Percentiles rank a stretch among this genome's conserved stretches.
These are phyloP conservation scores for Fistulifera solaris DNA, from an alignment of 108 stramenopile genomes.

Conservation along the genomic window DNA sequence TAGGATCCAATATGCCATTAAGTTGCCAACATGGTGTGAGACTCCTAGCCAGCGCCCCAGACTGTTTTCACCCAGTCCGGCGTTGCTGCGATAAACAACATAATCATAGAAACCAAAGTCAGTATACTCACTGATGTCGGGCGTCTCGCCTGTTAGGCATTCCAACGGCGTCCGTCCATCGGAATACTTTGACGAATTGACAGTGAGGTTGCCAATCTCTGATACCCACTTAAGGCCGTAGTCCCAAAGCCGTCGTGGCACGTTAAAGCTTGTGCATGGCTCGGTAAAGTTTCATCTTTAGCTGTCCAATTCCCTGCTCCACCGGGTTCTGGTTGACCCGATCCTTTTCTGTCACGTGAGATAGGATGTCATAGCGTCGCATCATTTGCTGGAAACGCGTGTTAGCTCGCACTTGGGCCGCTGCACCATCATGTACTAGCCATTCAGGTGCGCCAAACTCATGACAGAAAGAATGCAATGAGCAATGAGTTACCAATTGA, in stretches of 20 bases:
- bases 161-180: constrained; percentile 6
- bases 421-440: constrained; percentile 22
- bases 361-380: too few relatives aligned
- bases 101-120: constrained; percentile 35
- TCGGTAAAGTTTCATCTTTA: neutral
- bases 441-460: constrained; percentile 18
- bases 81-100: constrained; percentile 14
- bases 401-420: constrained; percentile 13
- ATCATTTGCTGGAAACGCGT: constrained; percentile 11
- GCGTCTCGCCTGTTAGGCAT: constrained; percentile 20
- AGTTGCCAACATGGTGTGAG: constrained; percentile 12
- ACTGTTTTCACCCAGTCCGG: constrained; percentile 3
- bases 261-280: constrained; percentile 4
- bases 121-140: constrained; percentile 27
- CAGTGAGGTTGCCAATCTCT: constrained; percentile 5
- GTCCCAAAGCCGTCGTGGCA: constrained; percentile 16
- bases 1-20: constrained; percentile 26
- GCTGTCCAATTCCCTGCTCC: too few relatives aligned
- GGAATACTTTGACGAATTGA: constrained; percentile 1
- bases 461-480: constrained; percentile 13
- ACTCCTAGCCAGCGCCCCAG: constrained; percentile 19
- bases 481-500: constrained; percentile 14
- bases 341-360: too few relatives aligned
- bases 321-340: too few relatives aligned
- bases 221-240: constrained; percentile 10